Evolutionary conservation across 352 stramenopile species (phyloP).

Genomic region (Globisporangium megalacanthum): DNA sequence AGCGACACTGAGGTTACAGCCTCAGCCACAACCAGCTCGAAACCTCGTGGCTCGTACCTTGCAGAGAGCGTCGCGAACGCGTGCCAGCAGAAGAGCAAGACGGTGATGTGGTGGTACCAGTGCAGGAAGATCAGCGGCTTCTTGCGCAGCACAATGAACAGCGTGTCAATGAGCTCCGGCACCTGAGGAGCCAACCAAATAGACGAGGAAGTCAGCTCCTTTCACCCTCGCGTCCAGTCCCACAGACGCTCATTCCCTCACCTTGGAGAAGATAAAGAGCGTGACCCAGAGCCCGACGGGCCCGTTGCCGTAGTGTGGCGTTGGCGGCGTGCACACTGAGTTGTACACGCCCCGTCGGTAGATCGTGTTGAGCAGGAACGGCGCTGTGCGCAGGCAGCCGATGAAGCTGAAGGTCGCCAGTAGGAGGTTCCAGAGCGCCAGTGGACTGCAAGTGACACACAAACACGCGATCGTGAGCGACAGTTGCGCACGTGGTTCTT

Average conservation of each 20-base stretch:
- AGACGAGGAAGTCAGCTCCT: slow-evolving; percentile 14
- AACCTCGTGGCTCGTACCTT: slow-evolving; percentile 30
- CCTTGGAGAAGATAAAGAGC: slow-evolving; percentile 88
- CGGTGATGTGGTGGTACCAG: slow-evolving; percentile 98
- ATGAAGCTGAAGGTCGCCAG: slow-evolving; percentile 78
- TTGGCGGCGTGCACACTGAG: slow-evolving; percentile 71
- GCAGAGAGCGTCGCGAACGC: slow-evolving; percentile 90
- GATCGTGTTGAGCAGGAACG: slow-evolving; percentile 82
- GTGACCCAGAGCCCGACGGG: slow-evolving; percentile 72
- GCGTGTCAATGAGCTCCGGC: slow-evolving; percentile 94
- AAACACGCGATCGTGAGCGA: too few relatives aligned
- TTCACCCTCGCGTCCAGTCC: too few relatives aligned
- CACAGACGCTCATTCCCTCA: slow-evolving; percentile 13
- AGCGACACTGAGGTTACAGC: too few relatives aligned
- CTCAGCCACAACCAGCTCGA: too few relatives aligned
- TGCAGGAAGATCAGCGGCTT: slow-evolving; percentile 97
- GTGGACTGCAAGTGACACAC: slow-evolving; percentile 25
- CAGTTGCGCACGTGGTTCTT: too few relatives aligned
- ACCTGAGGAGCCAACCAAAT: too few relatives aligned
- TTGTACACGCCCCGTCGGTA: slow-evolving; percentile 74
- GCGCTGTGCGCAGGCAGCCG: slow-evolving; percentile 64
- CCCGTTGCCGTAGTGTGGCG: slow-evolving; percentile 60
- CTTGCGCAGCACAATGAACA: slow-evolving; percentile 97
- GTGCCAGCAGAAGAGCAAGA: slow-evolving; percentile 97
- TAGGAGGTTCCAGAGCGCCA: slow-evolving; percentile 77